Conservation (phyloP, 176 grass and related monocot species). For the Oryza nivara region DNA sequence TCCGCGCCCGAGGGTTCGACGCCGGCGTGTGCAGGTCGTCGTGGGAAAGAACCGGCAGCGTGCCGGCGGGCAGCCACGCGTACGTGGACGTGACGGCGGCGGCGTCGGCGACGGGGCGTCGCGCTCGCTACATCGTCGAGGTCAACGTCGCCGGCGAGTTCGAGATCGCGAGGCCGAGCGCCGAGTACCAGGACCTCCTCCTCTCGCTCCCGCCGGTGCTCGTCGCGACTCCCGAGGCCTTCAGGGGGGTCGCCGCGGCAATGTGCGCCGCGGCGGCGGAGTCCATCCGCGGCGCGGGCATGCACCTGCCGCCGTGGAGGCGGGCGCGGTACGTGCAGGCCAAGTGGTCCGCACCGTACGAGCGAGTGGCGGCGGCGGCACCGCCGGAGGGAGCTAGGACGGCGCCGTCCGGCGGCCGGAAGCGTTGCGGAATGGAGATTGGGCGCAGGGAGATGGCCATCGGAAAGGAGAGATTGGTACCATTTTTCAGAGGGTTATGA, state of each 20-base stretch:
- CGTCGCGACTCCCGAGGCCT: conserved; percentile 43
- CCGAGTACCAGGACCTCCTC: conserved; percentile 55
- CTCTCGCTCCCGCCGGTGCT: conserved; percentile 49
- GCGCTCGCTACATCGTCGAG: conserved; percentile 70
- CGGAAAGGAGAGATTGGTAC: conserved; percentile 8
- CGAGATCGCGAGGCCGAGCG: conserved; percentile 73
- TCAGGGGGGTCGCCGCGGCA: conserved; percentile 53
- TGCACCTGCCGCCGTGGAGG: conserved; percentile 89
- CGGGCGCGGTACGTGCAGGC: conserved; percentile 61
- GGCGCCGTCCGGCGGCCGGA: neutral
- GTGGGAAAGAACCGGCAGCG: conserved; percentile 49
- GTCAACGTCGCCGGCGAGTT: conserved; percentile 60
- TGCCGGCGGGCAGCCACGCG: conserved; percentile 50
- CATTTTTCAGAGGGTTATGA: conserved; percentile 39
- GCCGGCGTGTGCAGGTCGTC: conserved; percentile 77
- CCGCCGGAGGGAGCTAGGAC: neutral
- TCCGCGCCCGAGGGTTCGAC: conserved; percentile 56
- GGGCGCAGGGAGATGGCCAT: conserved; percentile 28
- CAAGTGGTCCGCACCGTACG: conserved; percentile 68
- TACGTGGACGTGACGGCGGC: conserved; percentile 62
- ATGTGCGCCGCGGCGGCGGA: conserved; percentile 73
- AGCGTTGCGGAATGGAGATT: conserved; percentile 51
- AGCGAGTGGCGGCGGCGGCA: neutral
- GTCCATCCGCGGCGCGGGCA: conserved; percentile 64
- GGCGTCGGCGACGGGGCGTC: neutral